These are phyloP conservation scores for Lactuca sativa DNA, from an alignment of 129 eudicot genomes.

Conservation along the genomic window DNA sequence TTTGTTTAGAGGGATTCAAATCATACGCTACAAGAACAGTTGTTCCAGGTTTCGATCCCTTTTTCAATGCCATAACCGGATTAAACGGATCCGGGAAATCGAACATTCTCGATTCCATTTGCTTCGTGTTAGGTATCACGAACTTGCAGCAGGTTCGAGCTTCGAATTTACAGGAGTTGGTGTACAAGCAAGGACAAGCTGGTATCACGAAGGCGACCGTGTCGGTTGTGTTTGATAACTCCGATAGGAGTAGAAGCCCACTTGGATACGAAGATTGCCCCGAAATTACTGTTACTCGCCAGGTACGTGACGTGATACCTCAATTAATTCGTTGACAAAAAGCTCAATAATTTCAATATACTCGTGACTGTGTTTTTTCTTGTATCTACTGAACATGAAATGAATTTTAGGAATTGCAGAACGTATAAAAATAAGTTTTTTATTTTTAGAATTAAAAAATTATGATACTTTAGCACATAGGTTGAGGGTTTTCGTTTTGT, in stretches of 20 bases:
- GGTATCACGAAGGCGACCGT: constrained; percentile 99
- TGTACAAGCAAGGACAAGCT: constrained; percentile 99
- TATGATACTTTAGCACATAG: constrained; percentile 4
- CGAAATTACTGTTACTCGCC: constrained; percentile 96
- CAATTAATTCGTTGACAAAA: background rate
- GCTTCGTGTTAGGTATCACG: constrained; percentile 94
- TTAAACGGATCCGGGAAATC: constrained; percentile 98
- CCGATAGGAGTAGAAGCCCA: constrained; percentile 84
- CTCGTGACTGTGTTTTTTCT: background rate
- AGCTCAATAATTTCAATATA: background rate
- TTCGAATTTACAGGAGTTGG: constrained; percentile 95
- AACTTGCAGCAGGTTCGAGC: constrained; percentile 97
- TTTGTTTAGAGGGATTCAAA: constrained; percentile 92
- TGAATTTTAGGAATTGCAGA: too few species aligned
- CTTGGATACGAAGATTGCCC: constrained; percentile 88
- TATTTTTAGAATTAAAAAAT: background rate
- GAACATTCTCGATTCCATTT: constrained; percentile 93
- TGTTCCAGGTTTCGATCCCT: constrained; percentile 93
- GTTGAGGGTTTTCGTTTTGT: background rate
- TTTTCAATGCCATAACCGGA: constrained; percentile 94
- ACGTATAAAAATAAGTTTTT: background rate
- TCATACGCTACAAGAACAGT: constrained; percentile 96
- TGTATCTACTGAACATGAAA: background rate
- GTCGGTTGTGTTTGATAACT: constrained; percentile 89
- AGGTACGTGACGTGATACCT: constrained; percentile 45